These are phyloP conservation scores for Penicillium angulare DNA, from an alignment of 495 filamentous ascomycete genomes.

Conservation along the genomic window DNA sequence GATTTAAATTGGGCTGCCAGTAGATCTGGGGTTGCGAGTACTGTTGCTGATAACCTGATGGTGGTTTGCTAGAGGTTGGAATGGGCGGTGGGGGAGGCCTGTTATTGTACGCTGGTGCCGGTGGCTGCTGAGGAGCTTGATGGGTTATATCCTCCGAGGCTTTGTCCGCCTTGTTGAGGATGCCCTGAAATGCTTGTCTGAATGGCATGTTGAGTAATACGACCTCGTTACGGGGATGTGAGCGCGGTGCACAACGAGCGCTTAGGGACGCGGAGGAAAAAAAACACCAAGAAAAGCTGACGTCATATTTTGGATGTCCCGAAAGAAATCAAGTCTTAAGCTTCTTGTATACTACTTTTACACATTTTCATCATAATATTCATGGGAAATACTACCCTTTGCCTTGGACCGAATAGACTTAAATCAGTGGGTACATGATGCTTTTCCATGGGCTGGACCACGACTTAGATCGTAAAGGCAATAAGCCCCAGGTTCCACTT, in stretches of 20 bases:
- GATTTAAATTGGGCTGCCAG: slow-evolving; percentile 26
- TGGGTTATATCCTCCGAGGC: slow-evolving; percentile 22
- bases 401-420: neutral
- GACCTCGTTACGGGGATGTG: slow-evolving; percentile 13
- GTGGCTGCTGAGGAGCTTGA: slow-evolving; percentile 7
- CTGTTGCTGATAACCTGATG: slow-evolving; percentile 21
- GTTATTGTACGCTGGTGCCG: slow-evolving; percentile 18
- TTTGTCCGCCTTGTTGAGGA: slow-evolving; percentile 27
- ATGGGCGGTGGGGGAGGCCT: slow-evolving; percentile 24
- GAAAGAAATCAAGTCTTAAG: neutral
- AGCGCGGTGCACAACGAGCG: neutral
- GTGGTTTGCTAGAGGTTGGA: slow-evolving; percentile 26
- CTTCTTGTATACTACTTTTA: neutral
- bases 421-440: neutral
- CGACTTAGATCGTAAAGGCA: neutral
- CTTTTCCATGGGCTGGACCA: neutral
- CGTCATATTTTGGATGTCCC: slow-evolving; percentile 19
- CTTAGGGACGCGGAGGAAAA: slow-evolving; percentile 2
- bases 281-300: slow-evolving; percentile 19
- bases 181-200: slow-evolving; percentile 26
- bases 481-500: neutral
- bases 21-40: slow-evolving; percentile 27
- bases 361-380: neutral
- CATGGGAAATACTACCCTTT: neutral
- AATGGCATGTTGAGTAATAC: slow-evolving; percentile 27